phyloP scores from a whole-genome alignment of 345 rosid genomes.

The Rubroshorea leprosula region DNA sequence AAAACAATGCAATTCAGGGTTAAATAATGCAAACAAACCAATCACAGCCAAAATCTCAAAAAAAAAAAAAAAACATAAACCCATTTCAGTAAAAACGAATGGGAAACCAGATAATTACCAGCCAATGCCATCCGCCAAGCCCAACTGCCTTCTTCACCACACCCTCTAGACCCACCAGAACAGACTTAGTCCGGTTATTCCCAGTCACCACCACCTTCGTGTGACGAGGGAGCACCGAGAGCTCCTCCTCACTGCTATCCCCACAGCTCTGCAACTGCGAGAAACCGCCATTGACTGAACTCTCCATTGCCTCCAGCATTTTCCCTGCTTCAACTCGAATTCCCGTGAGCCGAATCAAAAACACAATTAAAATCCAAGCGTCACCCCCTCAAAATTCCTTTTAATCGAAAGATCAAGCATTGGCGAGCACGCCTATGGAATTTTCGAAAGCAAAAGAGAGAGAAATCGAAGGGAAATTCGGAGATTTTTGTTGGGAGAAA shows the following conservation, averaged over 20 bases:
- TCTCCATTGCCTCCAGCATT: slow-evolving; percentile 64
- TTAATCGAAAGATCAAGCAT: slow-evolving; percentile 49
- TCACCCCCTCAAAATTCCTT: slow-evolving; percentile 23
- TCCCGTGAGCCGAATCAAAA: slow-evolving; percentile 3
- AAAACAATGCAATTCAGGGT: slow-evolving; percentile 4
- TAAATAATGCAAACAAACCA: slow-evolving; percentile 1
- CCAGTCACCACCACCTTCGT: slow-evolving; percentile 95
- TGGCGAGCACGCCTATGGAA: slow-evolving; percentile 31
- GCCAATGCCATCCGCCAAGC: slow-evolving; percentile 99
- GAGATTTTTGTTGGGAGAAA: slow-evolving; percentile 36
- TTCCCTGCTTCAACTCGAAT: slow-evolving; percentile 27
- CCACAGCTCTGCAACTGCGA: slow-evolving; percentile 74
- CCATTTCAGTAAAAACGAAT: not conserved
- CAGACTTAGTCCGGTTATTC: slow-evolving; percentile 95
- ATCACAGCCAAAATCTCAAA: slow-evolving; percentile 5
- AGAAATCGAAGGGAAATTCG: slow-evolving; percentile 20
- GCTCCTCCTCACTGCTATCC: slow-evolving; percentile 85
- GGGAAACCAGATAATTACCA: slow-evolving; percentile 36
- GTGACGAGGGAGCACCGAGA: slow-evolving; percentile 86
- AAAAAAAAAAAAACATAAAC: not conserved
- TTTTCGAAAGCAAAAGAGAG: slow-evolving; percentile 21
- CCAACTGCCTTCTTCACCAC: slow-evolving; percentile 97
- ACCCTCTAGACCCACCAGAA: slow-evolving; percentile 90
- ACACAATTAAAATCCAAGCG: slow-evolving; percentile 12
- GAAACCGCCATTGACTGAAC: slow-evolving; percentile 65